These are phyloP conservation scores for Coemansia sp. DNA, from an alignment of 192 early-diverging fungal genomes.

Conservation along the genomic window DNA sequence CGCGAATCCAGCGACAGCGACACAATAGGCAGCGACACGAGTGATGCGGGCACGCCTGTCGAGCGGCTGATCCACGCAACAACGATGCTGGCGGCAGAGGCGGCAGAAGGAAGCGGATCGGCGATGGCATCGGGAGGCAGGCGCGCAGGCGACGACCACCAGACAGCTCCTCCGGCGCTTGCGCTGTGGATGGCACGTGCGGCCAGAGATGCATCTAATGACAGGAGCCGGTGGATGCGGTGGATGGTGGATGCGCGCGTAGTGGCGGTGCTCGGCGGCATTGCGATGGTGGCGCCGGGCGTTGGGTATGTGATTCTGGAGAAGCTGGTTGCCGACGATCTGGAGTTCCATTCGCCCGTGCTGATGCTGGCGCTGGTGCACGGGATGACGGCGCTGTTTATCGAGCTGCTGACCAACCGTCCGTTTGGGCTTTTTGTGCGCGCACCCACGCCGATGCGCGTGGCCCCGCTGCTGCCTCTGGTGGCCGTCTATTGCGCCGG, in stretches of 20 bases:
- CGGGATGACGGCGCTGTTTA: slow-evolving; percentile 9
- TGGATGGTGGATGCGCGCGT: slow-evolving; percentile 20
- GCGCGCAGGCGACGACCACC: too few relatives aligned
- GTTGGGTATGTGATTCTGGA: slow-evolving; percentile 17
- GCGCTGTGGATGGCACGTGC: too few relatives aligned
- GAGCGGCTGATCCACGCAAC: neutral
- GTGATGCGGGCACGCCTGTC: slow-evolving; percentile 4
- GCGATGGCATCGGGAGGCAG: too few relatives aligned
- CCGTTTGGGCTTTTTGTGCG: slow-evolving; percentile 26
- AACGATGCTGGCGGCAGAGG: neutral
- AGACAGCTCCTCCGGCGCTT: too few relatives aligned
- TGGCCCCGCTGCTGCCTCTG: slow-evolving; percentile 20
- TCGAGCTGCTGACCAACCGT: slow-evolving; percentile 16
- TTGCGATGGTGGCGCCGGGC: slow-evolving; percentile 5
- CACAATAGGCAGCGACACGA: slow-evolving; percentile 14
- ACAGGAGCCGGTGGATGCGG: too few relatives aligned
- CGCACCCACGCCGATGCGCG: slow-evolving; percentile 13
- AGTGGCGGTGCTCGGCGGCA: slow-evolving; percentile 14
- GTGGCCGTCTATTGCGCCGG: slow-evolving; percentile 20
- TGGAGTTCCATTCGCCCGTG: slow-evolving; percentile 22
- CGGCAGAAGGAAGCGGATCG: too few relatives aligned
- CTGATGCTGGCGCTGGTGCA: slow-evolving; percentile 29
- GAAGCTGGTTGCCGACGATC: slow-evolving; percentile 29
- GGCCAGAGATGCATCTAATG: neutral
- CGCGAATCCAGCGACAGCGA: slow-evolving; percentile 25